Conservation (phyloP, 2,329 filamentous ascomycete genomes). For the Venturia oleaginea region DNA sequence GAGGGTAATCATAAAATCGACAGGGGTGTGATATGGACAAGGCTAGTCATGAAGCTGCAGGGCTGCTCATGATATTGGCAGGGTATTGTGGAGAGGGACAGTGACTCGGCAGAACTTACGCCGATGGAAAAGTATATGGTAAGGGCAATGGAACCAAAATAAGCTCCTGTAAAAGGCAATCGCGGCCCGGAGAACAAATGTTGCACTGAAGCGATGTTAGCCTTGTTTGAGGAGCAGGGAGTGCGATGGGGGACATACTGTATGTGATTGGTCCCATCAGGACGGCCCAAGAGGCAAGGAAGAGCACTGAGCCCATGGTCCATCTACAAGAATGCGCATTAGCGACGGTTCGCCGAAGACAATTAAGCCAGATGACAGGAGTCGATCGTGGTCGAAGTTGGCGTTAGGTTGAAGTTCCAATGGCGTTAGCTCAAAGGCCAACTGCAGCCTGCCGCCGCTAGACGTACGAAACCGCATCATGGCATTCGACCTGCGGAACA, state of each 20-base stretch:
- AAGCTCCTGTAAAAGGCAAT: slow-evolving; percentile 85
- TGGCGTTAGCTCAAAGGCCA: background rate
- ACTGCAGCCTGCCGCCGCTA: slow-evolving; percentile 13
- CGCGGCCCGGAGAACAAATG: slow-evolving; percentile 79
- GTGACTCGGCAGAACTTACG: slow-evolving; percentile 49
- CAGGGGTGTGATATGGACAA: background rate
- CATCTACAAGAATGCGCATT: slow-evolving; percentile 58
- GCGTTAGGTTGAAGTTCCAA: background rate
- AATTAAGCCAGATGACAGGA: slow-evolving; percentile 6
- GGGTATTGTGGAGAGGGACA: background rate
- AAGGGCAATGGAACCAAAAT: slow-evolving; percentile 85
- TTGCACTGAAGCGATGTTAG: slow-evolving; percentile 37
- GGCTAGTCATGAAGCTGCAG: slow-evolving; percentile 5
- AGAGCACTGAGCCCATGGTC: slow-evolving; percentile 85
- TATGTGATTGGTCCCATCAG: slow-evolving; percentile 88
- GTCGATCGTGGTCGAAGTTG: background rate
- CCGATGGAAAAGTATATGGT: slow-evolving; percentile 89
- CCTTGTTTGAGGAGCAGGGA: background rate
- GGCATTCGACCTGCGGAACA: slow-evolving; percentile 19
- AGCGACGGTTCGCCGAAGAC: slow-evolving; percentile 24
- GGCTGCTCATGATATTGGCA: slow-evolving; percentile 7
- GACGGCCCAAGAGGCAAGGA: slow-evolving; percentile 85
- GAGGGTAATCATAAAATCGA: slow-evolving; percentile 3
- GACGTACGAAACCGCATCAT: slow-evolving; percentile 28
- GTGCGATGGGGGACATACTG: slow-evolving; percentile 29